Evolutionary conservation across 176 grass and related monocot species (phyloP).

Genomic region (Saccharum officinarum): DNA sequence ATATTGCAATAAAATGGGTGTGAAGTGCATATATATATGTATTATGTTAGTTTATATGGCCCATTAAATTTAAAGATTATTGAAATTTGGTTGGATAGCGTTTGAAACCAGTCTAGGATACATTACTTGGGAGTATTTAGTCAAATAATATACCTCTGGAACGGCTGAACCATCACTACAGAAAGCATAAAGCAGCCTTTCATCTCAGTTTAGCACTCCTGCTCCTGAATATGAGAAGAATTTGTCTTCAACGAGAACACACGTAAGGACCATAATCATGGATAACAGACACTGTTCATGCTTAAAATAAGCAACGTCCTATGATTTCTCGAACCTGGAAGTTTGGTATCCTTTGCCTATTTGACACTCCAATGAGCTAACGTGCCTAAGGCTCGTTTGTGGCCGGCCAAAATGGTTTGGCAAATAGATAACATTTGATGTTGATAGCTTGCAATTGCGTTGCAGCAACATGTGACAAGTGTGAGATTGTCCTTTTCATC

Average conservation of each 20-base stretch:
- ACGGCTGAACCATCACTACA: neutral
- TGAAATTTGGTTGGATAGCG: neutral
- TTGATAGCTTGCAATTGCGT: conserved; percentile 15
- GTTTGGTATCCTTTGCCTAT: conserved; percentile 10
- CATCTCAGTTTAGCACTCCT: neutral
- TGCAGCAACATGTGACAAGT: conserved; percentile 9
- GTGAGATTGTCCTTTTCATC: conserved; percentile 19
- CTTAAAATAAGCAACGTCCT: neutral
- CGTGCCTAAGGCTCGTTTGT: conserved; percentile 1
- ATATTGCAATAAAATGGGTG: neutral
- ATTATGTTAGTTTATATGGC: neutral
- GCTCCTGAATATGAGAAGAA: neutral
- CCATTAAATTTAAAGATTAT: neutral
- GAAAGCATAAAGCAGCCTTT: neutral
- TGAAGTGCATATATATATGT: neutral
- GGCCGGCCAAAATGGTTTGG: conserved; percentile 25
- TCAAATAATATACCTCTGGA: neutral
- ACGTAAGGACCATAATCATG: neutral
- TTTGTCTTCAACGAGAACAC: neutral
- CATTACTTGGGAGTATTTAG: neutral
- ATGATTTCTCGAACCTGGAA: neutral
- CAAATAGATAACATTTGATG: conserved; percentile 35
- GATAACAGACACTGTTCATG: neutral
- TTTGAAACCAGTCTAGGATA: neutral
- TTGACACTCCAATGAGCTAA: conserved; percentile 25